Conservation (phyloP, 768 basidiomycete species). For the Strobilomyces dryophilus region DNA sequence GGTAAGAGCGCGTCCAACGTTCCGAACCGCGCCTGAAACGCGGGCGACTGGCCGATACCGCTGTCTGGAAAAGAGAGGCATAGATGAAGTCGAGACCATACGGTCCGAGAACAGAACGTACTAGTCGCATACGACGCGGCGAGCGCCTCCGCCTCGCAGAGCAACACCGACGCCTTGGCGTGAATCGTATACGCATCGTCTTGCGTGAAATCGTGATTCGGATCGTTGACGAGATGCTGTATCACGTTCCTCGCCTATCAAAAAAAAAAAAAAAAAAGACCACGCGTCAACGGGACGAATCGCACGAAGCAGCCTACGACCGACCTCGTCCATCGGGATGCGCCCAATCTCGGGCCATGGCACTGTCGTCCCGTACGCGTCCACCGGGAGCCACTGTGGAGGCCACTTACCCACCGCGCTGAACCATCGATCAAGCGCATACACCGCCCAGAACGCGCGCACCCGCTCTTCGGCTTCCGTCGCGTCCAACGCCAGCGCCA, state of each 20-base stretch:
- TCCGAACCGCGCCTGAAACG: conserved; percentile 41
- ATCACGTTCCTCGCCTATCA: conserved; percentile 12
- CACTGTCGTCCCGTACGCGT: conserved; percentile 32
- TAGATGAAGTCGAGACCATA: background rate
- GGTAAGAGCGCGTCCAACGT: conserved; percentile 38
- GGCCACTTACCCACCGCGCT: conserved; percentile 25
- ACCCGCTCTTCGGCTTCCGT: conserved; percentile 37
- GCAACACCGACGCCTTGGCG: conserved; percentile 32
- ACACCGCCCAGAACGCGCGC: conserved; percentile 37
- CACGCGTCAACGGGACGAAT: background rate
- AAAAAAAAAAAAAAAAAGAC: too few species aligned
- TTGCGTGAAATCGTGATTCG: conserved; percentile 5
- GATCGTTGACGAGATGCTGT: conserved; percentile 16
- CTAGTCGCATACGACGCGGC: conserved; percentile 26
- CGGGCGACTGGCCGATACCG: conserved; percentile 37
- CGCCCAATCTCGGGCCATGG: conserved; percentile 36
- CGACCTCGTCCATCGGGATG: conserved; percentile 3
- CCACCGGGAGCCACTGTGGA: conserved; percentile 18
- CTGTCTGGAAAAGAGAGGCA: conserved; percentile 32
- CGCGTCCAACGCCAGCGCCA: conserved; percentile 31
- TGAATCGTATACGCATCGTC: conserved; percentile 13
- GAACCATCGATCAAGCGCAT: conserved; percentile 33
- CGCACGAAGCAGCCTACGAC: background rate
- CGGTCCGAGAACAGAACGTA: conserved; percentile 11
- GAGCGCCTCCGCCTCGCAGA: conserved; percentile 31